Percentiles rank a stretch among this genome's conserved stretches.
These are phyloP conservation scores for Crithidia expoeki DNA, from an alignment of 208 protist genomes.

Conservation along the genomic window DNA sequence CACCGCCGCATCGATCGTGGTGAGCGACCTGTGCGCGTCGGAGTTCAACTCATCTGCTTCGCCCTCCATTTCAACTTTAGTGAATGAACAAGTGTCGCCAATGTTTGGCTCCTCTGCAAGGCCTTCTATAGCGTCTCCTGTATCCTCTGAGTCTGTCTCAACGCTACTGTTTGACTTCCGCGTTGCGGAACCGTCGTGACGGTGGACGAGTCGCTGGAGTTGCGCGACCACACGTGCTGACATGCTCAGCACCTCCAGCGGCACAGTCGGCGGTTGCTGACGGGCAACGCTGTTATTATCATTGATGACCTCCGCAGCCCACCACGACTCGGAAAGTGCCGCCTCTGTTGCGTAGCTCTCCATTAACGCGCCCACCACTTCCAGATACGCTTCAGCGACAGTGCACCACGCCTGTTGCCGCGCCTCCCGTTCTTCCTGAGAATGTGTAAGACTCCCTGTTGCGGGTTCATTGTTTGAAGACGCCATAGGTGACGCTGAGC, in stretches of 20 bases:
- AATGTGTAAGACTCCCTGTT: neutral
- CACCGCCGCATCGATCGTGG: slow-evolving; percentile 9
- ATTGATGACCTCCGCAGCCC: neutral
- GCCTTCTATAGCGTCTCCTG: neutral
- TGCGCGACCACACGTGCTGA: slow-evolving; percentile 26
- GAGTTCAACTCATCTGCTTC: neutral
- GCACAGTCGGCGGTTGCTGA: slow-evolving; percentile 3
- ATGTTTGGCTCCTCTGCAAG: slow-evolving; percentile 6
- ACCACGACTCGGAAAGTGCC: slow-evolving; percentile 24
- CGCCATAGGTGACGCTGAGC: neutral
- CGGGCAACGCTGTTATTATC: neutral
- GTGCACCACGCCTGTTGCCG: slow-evolving; percentile 10
- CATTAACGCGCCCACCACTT: slow-evolving; percentile 11
- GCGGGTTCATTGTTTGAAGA: neutral
- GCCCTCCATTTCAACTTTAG: neutral
- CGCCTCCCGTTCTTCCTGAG: neutral
- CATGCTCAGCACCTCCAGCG: slow-evolving; percentile 29
- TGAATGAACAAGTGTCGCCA: neutral
- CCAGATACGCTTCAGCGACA: slow-evolving; percentile 19
- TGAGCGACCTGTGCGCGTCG: neutral
- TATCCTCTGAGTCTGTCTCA: slow-evolving; percentile 5
- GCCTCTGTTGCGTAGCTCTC: slow-evolving; percentile 24
- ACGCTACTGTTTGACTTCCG: neutral
- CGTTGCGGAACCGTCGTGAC: neutral
- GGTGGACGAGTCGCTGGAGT: slow-evolving; percentile 31